Evolutionary conservation across 176 grass and related monocot genomes (phyloP).

Genomic region (Triticum monococcum): DNA sequence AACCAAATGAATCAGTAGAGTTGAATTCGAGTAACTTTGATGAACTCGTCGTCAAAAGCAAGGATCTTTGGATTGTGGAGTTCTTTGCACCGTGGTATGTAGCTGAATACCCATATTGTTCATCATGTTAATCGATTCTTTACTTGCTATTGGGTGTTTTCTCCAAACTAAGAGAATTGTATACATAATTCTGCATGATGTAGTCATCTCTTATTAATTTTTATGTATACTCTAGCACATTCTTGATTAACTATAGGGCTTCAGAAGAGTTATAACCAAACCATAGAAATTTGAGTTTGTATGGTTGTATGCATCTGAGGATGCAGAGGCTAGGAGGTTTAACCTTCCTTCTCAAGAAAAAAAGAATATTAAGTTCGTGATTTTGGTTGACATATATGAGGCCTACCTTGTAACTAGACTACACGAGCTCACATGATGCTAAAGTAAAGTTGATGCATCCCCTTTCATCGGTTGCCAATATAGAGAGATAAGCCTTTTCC

Average conservation of each 20-base stretch:
- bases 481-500: neutral
- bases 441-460: neutral
- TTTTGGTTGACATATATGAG: neutral
- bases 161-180: neutral
- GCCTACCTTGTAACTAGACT: neutral
- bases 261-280: neutral
- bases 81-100: slow-evolving; percentile 99
- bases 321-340: no score
- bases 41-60: slow-evolving; percentile 85
- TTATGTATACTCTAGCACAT: slow-evolving; percentile 4
- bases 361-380: neutral
- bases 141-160: neutral
- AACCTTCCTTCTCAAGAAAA: no score
- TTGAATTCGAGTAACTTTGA: slow-evolving; percentile 90
- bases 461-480: neutral
- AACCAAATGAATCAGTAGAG: slow-evolving; percentile 76
- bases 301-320: no score
- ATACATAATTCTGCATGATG: neutral
- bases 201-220: neutral
- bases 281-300: neutral
- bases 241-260: neutral
- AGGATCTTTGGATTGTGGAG: slow-evolving; percentile 97
- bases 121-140: slow-evolving; percentile 12
- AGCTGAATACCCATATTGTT: slow-evolving; percentile 5
- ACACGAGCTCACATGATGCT: neutral